Percentiles rank a stretch among this genome's conserved stretches.
Conservation (phyloP, 306 rosid species). For the Astragalus membranaceus region DNA sequence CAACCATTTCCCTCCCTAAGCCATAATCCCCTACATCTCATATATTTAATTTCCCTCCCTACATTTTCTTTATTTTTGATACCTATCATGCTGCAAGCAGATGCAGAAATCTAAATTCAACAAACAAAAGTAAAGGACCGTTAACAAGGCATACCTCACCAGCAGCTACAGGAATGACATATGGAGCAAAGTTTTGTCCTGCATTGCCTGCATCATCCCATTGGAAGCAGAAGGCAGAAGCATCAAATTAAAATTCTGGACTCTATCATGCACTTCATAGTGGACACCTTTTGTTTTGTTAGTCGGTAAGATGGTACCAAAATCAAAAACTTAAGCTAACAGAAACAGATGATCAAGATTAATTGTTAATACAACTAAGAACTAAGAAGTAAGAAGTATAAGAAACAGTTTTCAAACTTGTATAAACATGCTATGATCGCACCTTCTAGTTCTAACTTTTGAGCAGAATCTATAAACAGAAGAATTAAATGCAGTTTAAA, state of each 20-base stretch:
- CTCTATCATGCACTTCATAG: background rate
- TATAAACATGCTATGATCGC: background rate
- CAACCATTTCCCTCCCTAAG: no score
- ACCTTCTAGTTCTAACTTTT: background rate
- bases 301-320: background rate
- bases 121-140: background rate
- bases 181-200: constrained; percentile 81
- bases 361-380: background rate
- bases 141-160: constrained; percentile 69
- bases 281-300: background rate
- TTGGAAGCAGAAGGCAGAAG: background rate
- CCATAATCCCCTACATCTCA: no score
- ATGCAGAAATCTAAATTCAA: constrained; percentile 12
- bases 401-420: background rate
- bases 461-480: background rate
- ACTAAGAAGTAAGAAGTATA: background rate
- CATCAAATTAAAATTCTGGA: constrained; percentile 15
- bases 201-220: constrained; percentile 65
- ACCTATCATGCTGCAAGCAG: background rate
- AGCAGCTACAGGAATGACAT: constrained; percentile 67
- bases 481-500: background rate
- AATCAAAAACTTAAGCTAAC: background rate
- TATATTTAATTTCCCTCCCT: no score
- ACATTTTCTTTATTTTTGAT: no score
- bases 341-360: background rate